Conservation (phyloP, 306 rosid genomes). For the Glycine soja region DNA sequence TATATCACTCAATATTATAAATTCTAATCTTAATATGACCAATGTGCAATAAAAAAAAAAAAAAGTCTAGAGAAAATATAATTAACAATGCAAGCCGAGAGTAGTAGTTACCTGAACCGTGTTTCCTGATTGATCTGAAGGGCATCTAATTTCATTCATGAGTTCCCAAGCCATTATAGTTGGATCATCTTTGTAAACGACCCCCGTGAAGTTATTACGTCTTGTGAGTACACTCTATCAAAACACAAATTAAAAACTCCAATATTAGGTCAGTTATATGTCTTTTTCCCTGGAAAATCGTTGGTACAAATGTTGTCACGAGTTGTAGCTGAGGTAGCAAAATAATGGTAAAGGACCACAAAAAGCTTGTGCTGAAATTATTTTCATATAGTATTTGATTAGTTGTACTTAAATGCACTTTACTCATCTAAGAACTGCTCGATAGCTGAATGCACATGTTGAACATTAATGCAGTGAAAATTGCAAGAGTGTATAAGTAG, state of each 20-base stretch:
- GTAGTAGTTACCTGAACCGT: conserved; percentile 67
- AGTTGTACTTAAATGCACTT: not conserved
- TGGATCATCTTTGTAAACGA: conserved; percentile 84
- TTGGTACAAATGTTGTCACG: not conserved
- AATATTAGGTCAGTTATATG: not conserved
- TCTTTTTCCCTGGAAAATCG: not conserved
- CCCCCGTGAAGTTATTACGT: conserved; percentile 72
- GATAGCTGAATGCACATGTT: not conserved
- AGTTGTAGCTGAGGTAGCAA: not conserved
- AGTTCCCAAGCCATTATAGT: conserved; percentile 99
- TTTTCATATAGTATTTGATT: not conserved
- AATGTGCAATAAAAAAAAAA: no score
- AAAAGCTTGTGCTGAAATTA: not conserved
- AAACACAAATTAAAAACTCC: not conserved
- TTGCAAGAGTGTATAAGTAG: not conserved
- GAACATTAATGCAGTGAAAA: not conserved
- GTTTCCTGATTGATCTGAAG: conserved; percentile 78
- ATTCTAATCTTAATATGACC: no score
- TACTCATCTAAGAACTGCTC: not conserved
- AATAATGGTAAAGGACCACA: no score
- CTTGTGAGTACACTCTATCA: conserved; percentile 73
- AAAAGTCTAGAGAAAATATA: no score
- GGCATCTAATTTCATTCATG: conserved; percentile 87
- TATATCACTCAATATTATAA: no score
- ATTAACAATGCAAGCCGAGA: no score